Evolutionary conservation across 768 basidiomycete species (phyloP).

Genomic region (Kwoniella europaea): DNA sequence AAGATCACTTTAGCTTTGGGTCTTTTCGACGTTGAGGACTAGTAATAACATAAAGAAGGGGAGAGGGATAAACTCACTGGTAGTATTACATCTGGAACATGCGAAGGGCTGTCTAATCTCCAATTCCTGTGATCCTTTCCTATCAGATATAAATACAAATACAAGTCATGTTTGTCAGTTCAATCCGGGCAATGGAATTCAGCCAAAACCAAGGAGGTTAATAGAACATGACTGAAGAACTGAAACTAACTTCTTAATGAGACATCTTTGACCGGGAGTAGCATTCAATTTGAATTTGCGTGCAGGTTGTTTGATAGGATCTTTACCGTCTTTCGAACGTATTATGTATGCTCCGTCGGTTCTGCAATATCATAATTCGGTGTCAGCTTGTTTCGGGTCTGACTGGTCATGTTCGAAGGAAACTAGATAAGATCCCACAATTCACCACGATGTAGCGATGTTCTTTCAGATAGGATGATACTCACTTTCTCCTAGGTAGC

Average conservation of each 20-base stretch:
- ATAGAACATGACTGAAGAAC: too few species aligned
- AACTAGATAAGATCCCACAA: neutral
- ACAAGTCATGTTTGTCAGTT: too few species aligned
- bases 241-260: conserved; percentile 73
- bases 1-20: neutral
- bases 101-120: conserved; percentile 54
- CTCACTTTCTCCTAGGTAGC: conserved; percentile 55
- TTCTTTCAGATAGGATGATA: conserved; percentile 1
- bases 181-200: too few species aligned
- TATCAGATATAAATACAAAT: conserved; percentile 1
- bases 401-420: neutral
- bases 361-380: conserved; percentile 47
- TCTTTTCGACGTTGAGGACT: neutral
- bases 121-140: conserved; percentile 40
- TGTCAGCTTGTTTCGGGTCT: neutral
- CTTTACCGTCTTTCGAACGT: conserved; percentile 70
- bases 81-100: conserved; percentile 53
- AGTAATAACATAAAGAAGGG: neutral
- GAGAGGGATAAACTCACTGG: conserved; percentile 39
- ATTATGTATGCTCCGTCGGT: conserved; percentile 82
- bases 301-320: conserved; percentile 64
- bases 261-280: conserved; percentile 68
- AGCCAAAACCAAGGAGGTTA: too few species aligned
- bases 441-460: too few species aligned
- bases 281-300: conserved; percentile 85